These are phyloP conservation scores for Dendrobium catenatum DNA, from an alignment of 106 monocot species.

Conservation along the genomic window DNA sequence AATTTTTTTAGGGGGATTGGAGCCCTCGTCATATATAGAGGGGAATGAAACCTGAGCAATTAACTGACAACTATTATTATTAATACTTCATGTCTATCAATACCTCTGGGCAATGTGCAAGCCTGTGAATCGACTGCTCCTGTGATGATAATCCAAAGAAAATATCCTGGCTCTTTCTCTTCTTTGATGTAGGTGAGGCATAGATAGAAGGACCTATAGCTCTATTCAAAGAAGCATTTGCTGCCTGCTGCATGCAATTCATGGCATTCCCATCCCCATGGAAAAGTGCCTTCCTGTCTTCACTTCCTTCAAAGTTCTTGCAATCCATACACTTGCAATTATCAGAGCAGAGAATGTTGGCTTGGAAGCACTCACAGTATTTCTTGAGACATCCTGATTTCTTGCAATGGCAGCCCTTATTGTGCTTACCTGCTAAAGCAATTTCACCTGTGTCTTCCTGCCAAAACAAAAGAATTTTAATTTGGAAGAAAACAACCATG, in stretches of 20 bases:
- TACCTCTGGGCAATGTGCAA: conserved; percentile 51
- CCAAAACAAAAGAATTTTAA: not conserved
- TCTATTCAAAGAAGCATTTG: conserved; percentile 69
- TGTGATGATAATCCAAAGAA: conserved; percentile 35
- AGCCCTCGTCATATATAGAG: too few relatives aligned
- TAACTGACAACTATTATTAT: too few relatives aligned
- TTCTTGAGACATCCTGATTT: conserved; percentile 93
- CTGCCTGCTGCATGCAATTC: conserved; percentile 72
- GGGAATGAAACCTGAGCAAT: too few relatives aligned
- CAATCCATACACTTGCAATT: conserved; percentile 92
- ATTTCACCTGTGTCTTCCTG: conserved; percentile 68
- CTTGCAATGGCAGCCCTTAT: conserved; percentile 93
- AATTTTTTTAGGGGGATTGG: too few relatives aligned
- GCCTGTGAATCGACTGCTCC: conserved; percentile 44
- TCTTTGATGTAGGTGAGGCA: conserved; percentile 54
- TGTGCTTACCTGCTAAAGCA: conserved; percentile 71
- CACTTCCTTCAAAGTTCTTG: conserved; percentile 85
- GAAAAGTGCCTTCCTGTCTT: conserved; percentile 65
- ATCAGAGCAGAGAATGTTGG: conserved; percentile 86
- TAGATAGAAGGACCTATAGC: conserved; percentile 61
- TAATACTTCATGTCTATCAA: too few relatives aligned
- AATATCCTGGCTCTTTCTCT: conserved; percentile 69
- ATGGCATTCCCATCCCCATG: conserved; percentile 52
- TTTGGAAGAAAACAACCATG: too few relatives aligned
- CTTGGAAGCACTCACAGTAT: conserved; percentile 96